Evolutionary conservation across 2,329 filamentous ascomycete species (phyloP).

Genomic region (Cordyceps cateniannulata): DNA sequence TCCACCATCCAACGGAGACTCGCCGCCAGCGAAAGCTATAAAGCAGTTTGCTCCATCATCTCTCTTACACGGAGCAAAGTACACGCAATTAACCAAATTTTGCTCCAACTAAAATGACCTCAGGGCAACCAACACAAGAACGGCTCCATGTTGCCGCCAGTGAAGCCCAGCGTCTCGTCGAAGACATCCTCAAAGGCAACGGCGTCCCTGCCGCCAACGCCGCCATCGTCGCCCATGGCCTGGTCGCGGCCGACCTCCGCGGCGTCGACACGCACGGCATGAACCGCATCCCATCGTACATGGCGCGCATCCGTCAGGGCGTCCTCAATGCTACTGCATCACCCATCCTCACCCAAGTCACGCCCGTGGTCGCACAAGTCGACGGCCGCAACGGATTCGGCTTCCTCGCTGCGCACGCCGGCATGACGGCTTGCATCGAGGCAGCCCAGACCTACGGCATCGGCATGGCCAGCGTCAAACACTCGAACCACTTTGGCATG

Average conservation of each 20-base stretch:
- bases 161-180: slow-evolving; percentile 41
- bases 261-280: slow-evolving; percentile 74
- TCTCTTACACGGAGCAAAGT: background rate
- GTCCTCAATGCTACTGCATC: slow-evolving; percentile 56
- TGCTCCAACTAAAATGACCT: slow-evolving; percentile 15
- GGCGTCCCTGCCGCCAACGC: slow-evolving; percentile 55
- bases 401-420: slow-evolving; percentile 61
- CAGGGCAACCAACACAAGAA: slow-evolving; percentile 13
- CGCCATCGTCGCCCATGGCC: slow-evolving; percentile 55
- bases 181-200: slow-evolving; percentile 52
- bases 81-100: background rate
- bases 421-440: slow-evolving; percentile 60
- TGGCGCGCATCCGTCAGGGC: slow-evolving; percentile 63
- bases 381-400: slow-evolving; percentile 68
- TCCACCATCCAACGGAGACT: slow-evolving; percentile 4
- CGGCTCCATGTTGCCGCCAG: slow-evolving; percentile 29
- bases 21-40: background rate
- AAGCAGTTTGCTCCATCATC: background rate
- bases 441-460: slow-evolving; percentile 59
- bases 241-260: slow-evolving; percentile 68
- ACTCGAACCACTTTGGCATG: slow-evolving; percentile 82
- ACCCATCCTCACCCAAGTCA: slow-evolving; percentile 54
- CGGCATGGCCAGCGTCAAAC: slow-evolving; percentile 68
- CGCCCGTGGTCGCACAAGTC: slow-evolving; percentile 64
- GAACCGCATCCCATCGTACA: slow-evolving; percentile 72